Evolutionary conservation across 1,139 yeast genomes (phyloP), one percentile per base, ranked within the genome.

Genomic region (Kodamaea sp.): DNA sequence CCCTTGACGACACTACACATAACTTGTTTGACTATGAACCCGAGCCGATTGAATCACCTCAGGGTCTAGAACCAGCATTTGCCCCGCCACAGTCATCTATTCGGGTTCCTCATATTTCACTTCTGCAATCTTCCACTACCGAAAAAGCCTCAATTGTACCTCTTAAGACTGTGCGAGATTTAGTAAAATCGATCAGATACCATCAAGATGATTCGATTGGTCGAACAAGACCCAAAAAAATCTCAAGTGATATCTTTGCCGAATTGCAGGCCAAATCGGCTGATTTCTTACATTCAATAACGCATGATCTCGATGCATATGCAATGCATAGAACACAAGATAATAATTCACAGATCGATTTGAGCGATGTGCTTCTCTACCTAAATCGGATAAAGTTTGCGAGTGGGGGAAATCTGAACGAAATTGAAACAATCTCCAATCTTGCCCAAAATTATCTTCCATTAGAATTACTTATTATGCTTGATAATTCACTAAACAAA

Each of bases 391-490:
- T 66, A n/a, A 62, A 58, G 26, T 56, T 62, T 40, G 51, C 54
- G 2, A 50, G 56, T 1, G 50, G 48, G n/a, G 52, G 51, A 2
- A 41, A 48, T 7, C 28, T 41, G 15, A 34, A 43, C 22, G 60
- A 57, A 28, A 46, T 58, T 2, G 55, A 57, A 24, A 52, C 45
- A 25, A 59, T 65, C 11, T 57, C 69, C 1, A 48, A 45, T n/a
- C 49, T 70, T 11, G 75, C 75, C 0, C 63, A 60, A 32, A 54
- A 54, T 8, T 58, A 60, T 31, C 49, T 70, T 25, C 76, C 76
- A 0, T 56, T 69, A 27, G 76, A 70, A 41, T 42, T 54, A 27
- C 49, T 70, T 27, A 53, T 68, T 33, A 52, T 62, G 0, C 52
- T 70, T 27, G 71, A 70, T 44, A 62, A 63, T 42, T 61, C 58